These are phyloP conservation scores for Pilasporangium apinafurcum DNA, from an alignment of 352 stramenopile species.

Conservation along the genomic window DNA sequence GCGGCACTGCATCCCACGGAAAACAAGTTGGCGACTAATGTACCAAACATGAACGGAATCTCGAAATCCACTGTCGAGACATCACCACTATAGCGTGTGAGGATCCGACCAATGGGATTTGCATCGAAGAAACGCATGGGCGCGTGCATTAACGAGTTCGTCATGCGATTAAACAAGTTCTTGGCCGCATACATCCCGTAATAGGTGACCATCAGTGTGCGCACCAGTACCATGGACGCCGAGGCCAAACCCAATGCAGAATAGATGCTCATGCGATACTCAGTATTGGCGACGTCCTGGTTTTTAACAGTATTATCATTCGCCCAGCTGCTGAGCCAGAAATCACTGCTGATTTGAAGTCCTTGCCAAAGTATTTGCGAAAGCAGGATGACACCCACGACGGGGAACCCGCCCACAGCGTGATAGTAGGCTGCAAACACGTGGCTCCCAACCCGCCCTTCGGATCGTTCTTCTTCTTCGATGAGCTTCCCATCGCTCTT, in stretches of 20 bases:
- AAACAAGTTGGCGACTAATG: conserved; percentile 62
- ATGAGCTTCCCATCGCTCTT: conserved; percentile 13
- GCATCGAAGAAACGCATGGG: conserved; percentile 92
- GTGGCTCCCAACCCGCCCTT: conserved; percentile 20
- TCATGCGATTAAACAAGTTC: conserved; percentile 86
- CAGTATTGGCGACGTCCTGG: conserved; percentile 5
- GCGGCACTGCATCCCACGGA: conserved; percentile 68
- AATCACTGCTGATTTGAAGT: conserved; percentile 81
- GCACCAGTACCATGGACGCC: conserved; percentile 31
- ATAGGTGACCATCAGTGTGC: conserved; percentile 30
- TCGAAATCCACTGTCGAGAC: conserved; percentile 89
- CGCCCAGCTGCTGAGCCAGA: conserved; percentile 89
- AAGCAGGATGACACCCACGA: conserved; percentile 25
- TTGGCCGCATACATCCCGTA: conserved; percentile 36
- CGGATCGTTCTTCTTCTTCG: conserved; percentile 12
- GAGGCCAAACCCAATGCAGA: conserved; percentile 23
- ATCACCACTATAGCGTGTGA: conserved; percentile 89
- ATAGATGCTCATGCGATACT: conserved; percentile 38
- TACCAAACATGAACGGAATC: conserved; percentile 33
- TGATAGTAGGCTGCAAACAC: conserved; percentile 29
- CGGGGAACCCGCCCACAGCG: conserved; percentile 27
- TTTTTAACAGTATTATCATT: conserved; percentile 10
- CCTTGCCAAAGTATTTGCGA: conserved; percentile 70
- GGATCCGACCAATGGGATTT: conserved; percentile 85
- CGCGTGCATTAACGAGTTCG: conserved; percentile 76